phyloP scores from a whole-genome alignment of 2,329 filamentous ascomycete genomes.

The Colletotrichum liriopes region DNA sequence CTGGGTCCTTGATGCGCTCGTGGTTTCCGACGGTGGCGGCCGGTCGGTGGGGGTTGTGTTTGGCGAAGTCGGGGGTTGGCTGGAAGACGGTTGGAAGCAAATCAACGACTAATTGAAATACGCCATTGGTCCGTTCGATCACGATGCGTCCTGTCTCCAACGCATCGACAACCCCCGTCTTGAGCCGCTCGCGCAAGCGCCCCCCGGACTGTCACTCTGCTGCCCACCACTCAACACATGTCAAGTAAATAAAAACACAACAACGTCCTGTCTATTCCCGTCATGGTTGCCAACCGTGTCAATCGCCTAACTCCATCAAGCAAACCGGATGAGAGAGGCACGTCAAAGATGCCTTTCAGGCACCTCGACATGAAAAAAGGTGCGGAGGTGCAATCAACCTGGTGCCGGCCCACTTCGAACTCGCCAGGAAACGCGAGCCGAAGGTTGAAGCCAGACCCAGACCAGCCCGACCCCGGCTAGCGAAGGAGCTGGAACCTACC shows the following conservation, averaged over 20 bases:
- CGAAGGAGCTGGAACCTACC: conserved; percentile 29
- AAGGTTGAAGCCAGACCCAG: background rate
- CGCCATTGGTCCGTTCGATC: conserved; percentile 22
- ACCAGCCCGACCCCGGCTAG: conserved; percentile 12
- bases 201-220: conserved; percentile 3
- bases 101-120: conserved; percentile 38
- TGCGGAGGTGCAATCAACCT: background rate
- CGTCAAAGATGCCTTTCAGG: background rate
- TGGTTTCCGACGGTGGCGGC: background rate
- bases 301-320: background rate
- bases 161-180: background rate
- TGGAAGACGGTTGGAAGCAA: background rate
- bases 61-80: background rate
- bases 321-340: background rate
- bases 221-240: conserved; percentile 16
- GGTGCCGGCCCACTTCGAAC: background rate
- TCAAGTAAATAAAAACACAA: background rate
- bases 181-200: conserved; percentile 2
- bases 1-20: background rate
- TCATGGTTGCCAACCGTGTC: background rate
- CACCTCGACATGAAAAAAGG: background rate
- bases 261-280: background rate
- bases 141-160: background rate
- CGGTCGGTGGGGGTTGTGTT: background rate
- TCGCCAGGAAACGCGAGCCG: background rate